Base-by-base conservation (phyloP, 2,329 filamentous ascomycete genomes). In the Aspergillus ruber region DNA sequence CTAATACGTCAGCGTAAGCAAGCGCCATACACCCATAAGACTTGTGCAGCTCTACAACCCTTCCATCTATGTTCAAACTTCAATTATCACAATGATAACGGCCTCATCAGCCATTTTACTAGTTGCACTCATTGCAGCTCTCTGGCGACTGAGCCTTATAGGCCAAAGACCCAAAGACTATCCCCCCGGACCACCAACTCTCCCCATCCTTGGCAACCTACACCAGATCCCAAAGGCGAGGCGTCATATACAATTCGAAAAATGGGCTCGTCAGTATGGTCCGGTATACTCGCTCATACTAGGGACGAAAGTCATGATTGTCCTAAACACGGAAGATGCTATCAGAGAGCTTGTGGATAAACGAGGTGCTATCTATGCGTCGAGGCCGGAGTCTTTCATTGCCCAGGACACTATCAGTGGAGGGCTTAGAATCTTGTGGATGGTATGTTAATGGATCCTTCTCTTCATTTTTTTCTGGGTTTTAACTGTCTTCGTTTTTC, bases 331-430 rank as follows among this genome's bases (percentile, higher is more conserved):
- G 13, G 15, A 29, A 9, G 15, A 29, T 15, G 23, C 15, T 15
- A 25, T 43, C 41, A 20, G 29, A 29, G 41, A 43, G n/a, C 15
- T 23, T 10, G 41, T 25, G 13, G 23, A 15, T 18, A 21, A n/a
- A 25, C 25, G 17, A 10, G 15, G 18, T 1, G 18, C 23, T 15
- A 9, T 18, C 41, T 43, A 17, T 25, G n/a, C 10, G 3, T 15
- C 15, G 4, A 13, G 21, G 3, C 41, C 41, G 23, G 21, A 25
- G 15, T 52, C 43, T 6, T 42, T 43, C 17, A 50, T 56, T 2
- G 40, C 47, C 6, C 47, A 54, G 36, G 18, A 47, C 6, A 45
- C 54, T 18, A 54, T 56, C 45, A 52, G 45, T 1, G 41, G 52
- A 38, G 48, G 50, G 10, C 51, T 29, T 29, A 29, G 25, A 29